Evolutionary conservation across 345 rosid genomes (phyloP).

Genomic region (Passiflora organensis): DNA sequence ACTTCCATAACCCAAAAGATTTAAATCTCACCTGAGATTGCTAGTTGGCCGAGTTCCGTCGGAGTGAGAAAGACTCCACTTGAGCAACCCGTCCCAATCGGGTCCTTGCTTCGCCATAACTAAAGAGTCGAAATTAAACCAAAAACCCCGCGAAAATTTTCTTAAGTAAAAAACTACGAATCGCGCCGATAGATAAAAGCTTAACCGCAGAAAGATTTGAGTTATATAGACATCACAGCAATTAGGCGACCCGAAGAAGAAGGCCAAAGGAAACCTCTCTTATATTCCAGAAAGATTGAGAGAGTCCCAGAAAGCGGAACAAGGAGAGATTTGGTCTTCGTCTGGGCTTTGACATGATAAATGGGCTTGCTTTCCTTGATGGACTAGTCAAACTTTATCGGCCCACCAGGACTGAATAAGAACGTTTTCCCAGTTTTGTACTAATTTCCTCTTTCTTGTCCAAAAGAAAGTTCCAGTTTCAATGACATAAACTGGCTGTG

Average conservation of each 20-base stretch:
- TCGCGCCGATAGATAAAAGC: no score
- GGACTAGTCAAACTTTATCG: no score
- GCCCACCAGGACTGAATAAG: no score
- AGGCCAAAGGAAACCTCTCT: neutral
- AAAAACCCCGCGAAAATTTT: no score
- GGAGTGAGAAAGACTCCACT: slow-evolving; percentile 90
- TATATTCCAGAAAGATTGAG: neutral
- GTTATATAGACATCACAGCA: neutral
- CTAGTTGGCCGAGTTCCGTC: slow-evolving; percentile 58
- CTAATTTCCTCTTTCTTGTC: no score
- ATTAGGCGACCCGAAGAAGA: neutral
- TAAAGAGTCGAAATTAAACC: no score
- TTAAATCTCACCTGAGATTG: slow-evolving; percentile 44
- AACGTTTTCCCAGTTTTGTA: no score
- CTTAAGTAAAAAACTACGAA: no score
- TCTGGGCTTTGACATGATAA: neutral
- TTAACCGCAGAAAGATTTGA: neutral
- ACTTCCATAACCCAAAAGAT: neutral
- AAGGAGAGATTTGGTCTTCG: neutral
- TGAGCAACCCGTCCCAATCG: slow-evolving; percentile 86
- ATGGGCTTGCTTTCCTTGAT: no score
- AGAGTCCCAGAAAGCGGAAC: neutral
- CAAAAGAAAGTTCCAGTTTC: no score
- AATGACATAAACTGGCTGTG: no score
- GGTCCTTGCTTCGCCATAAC: slow-evolving; percentile 74